A percentile compares a stretch with the other conserved stretches of the same genome.
phyloP scores from a whole-genome alignment of 2,329 filamentous ascomycete species.

The Aspergillus thermomutatus region DNA sequence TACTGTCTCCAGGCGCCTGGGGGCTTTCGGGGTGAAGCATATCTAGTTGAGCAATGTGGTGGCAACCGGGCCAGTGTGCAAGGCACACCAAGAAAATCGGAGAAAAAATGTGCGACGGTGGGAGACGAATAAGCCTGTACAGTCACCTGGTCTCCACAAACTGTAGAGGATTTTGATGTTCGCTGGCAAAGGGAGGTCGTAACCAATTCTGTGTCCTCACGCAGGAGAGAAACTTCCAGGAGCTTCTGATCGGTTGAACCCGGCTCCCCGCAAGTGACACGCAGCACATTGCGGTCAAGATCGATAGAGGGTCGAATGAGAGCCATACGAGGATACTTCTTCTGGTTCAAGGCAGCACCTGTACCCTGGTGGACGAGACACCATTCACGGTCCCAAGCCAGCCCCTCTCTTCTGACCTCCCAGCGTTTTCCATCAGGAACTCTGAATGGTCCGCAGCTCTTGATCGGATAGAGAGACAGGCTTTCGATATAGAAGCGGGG shows the following conservation, averaged over 20 bases:
- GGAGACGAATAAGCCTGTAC: slow-evolving; percentile 67
- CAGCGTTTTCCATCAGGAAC: slow-evolving; percentile 64
- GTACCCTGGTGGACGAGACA: slow-evolving; percentile 86
- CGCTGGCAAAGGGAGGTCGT: slow-evolving; percentile 59
- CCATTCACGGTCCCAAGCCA: slow-evolving; percentile 96
- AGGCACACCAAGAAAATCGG: slow-evolving; percentile 67
- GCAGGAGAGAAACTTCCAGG: slow-evolving; percentile 36
- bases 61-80: slow-evolving; percentile 85
- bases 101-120: slow-evolving; percentile 73
- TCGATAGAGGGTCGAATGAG: slow-evolving; percentile 74
- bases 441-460: slow-evolving; percentile 80
- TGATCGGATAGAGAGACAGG: slow-evolving; percentile 82
- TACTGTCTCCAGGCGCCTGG: slow-evolving; percentile 25
- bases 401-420: slow-evolving; percentile 75
- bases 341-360: slow-evolving; percentile 80
- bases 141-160: slow-evolving; percentile 77
- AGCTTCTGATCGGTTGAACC: slow-evolving; percentile 26
- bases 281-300: slow-evolving; percentile 62
- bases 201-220: slow-evolving; percentile 48
- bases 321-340: slow-evolving; percentile 82
- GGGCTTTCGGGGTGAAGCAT: slow-evolving; percentile 68
- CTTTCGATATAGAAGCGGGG: slow-evolving; percentile 55
- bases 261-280: slow-evolving; percentile 48
- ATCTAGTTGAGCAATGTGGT: slow-evolving; percentile 62
- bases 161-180: slow-evolving; percentile 54